These are phyloP conservation scores for Ophiostoma sp. DNA, from an alignment of 2,329 filamentous ascomycete species.

Conservation along the genomic window DNA sequence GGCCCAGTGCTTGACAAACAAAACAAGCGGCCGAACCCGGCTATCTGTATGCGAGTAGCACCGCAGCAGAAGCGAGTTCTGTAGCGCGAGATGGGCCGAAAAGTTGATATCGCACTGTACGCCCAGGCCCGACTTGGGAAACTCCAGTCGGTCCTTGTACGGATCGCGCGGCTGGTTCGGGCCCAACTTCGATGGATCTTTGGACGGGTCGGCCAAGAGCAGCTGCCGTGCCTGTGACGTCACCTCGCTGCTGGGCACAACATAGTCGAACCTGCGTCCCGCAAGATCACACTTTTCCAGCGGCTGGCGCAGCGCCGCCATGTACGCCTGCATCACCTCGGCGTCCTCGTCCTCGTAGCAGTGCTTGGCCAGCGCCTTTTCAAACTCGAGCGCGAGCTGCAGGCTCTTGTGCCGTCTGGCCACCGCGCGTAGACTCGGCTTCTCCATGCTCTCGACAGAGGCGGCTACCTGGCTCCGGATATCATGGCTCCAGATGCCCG, in stretches of 20 bases:
- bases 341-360: conserved; percentile 40
- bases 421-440: conserved; percentile 38
- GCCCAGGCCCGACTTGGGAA: conserved; percentile 69
- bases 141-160: conserved; percentile 62
- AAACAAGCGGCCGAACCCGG: conserved; percentile 69
- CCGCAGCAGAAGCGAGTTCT: conserved; percentile 76
- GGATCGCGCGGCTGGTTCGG: conserved; percentile 50
- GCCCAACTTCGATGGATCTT: conserved; percentile 46
- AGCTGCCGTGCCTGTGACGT: conserved; percentile 44
- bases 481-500: conserved; percentile 46
- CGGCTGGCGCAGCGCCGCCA: conserved; percentile 44
- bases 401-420: conserved; percentile 50
- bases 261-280: conserved; percentile 31
- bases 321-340: conserved; percentile 43
- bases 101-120: conserved; percentile 93
- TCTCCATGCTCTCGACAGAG: conserved; percentile 32
- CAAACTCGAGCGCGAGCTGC: conserved; percentile 53
- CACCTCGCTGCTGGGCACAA: conserved; percentile 39
- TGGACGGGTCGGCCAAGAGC: conserved; percentile 42
- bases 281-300: conserved; percentile 28
- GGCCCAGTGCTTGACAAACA: conserved; percentile 90
- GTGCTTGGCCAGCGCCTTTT: conserved; percentile 47
- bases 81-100: conserved; percentile 72
- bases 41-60: conserved; percentile 77
- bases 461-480: conserved; percentile 42